Base-by-base conservation (phyloP, 352 stramenopile species). In the Phytophthora megakarya region DNA sequence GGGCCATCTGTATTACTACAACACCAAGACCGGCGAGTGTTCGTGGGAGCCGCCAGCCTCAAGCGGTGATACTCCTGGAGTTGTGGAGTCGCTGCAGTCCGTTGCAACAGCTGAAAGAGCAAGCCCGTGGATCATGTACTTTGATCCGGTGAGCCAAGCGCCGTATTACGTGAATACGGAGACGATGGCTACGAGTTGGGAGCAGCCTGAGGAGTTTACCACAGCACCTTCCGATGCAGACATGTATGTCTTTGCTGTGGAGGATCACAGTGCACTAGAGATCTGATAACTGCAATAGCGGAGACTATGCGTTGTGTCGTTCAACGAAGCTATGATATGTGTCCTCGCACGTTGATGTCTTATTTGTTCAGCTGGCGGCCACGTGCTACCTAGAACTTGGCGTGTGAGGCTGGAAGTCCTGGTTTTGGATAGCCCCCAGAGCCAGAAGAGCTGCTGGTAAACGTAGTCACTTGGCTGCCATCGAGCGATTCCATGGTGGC, bases 1-100 rank as follows among this genome's bases (percentile, higher is more conserved):
- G n/a, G 71, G 78, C 7, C 71, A 80, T 25, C 65, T 67, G 38
- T 94, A 86, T 55, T 92, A 92, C 67, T 90, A 88, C 70, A 92
- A 93, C 64, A 47, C 61, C 48, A 50, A 45, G 40, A 91, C 84
- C 0, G 71, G 78, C 12, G 81, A 87, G 61, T 84, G 78, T 46
- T 75, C 78, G 30, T 94, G 86, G 86, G 73, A 76, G 19, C 39
- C 47, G 21, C 84, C 81, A 1, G 1, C 23, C 1, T 61, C 44
- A 21, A 61, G 59, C 13, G 18, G 12, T 26, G 63, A 57, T 58
- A 40, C 40, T 33, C 10, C 26, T 40, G 43, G 51, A 50, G 33
- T 51, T 22, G 63, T 55, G 28, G 40, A 2, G 26, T 65, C 40
- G 25, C 44, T 47, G 26, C 19, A 50, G 26, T 35, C 47, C 35